Conservation (phyloP, 768 basidiomycete genomes). For the Glaciozyma martinii region DNA sequence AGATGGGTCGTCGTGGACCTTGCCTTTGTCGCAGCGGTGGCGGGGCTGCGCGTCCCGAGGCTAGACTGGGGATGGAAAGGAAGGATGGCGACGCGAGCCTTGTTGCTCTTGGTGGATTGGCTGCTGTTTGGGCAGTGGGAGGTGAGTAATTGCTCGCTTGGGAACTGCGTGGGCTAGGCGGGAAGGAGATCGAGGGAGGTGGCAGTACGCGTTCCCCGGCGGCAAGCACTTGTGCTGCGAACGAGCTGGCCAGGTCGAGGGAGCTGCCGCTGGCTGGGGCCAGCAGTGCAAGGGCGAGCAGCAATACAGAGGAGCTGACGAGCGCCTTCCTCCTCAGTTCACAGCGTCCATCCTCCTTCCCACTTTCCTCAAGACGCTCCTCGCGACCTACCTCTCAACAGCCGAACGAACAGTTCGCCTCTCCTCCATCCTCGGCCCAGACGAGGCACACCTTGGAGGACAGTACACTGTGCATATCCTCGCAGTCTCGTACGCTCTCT, state of each 20-base stretch:
- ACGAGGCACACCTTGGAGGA: constrained; percentile 21
- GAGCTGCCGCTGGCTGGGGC: not conserved
- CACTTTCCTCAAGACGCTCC: constrained; percentile 12
- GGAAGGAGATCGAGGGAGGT: not conserved
- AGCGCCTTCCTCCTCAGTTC: constrained; percentile 1
- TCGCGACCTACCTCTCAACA: constrained; percentile 17
- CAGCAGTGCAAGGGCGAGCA: not conserved
- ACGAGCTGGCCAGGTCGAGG: too few relatives aligned
- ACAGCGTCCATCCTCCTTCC: constrained; percentile 18
- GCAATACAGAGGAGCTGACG: not conserved
- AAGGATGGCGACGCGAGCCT: not conserved
- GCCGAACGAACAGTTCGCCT: constrained; percentile 18
- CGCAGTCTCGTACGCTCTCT: constrained; percentile 21
- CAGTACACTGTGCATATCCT: constrained; percentile 29
- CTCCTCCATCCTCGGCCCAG: constrained; percentile 6
- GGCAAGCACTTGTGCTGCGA: not conserved
- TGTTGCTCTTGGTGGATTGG: constrained; percentile 10
- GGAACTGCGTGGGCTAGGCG: not conserved
- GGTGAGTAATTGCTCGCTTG: constrained; percentile 3
- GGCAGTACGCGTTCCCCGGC: not conserved
- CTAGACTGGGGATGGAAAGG: constrained; percentile 23
- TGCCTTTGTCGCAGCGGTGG: not conserved
- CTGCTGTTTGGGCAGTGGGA: constrained; percentile 24
- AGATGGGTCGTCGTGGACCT: constrained; percentile 23
- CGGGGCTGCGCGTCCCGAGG: constrained; percentile 13